phyloP scores from a whole-genome alignment of 2,329 filamentous ascomycete genomes.

The Pseudocercospora musae region DNA sequence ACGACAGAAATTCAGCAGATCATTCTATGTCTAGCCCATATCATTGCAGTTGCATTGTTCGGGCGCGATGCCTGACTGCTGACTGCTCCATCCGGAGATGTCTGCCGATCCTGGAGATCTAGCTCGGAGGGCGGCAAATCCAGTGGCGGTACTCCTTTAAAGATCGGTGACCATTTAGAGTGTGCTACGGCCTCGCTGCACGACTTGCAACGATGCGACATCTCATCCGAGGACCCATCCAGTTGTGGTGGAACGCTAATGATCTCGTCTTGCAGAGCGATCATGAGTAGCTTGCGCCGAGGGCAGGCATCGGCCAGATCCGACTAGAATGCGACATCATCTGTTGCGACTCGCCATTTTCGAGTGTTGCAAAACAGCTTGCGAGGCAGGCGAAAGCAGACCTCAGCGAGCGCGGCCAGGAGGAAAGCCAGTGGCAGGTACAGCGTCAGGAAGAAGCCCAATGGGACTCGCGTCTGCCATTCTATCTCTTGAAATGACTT shows the following conservation, averaged over 20 bases:
- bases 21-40: background rate
- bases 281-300: slow-evolving; percentile 12
- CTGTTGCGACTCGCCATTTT: slow-evolving; percentile 1
- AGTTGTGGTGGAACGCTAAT: slow-evolving; percentile 2
- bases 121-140: background rate
- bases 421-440: slow-evolving; percentile 14
- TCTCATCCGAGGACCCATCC: slow-evolving; percentile 8
- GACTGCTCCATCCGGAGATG: background rate
- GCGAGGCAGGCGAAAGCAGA: slow-evolving; percentile 17
- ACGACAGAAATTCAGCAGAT: background rate
- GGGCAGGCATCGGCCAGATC: slow-evolving; percentile 12
- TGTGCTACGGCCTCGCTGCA: background rate
- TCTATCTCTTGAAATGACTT: slow-evolving; percentile 8
- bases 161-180: background rate
- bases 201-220: background rate
- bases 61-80: background rate
- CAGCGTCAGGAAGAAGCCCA: slow-evolving; percentile 16
- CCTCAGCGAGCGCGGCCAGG: slow-evolving; percentile 10
- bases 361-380: slow-evolving; percentile 6
- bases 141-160: background rate
- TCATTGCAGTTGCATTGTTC: background rate
- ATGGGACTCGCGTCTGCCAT: slow-evolving; percentile 6
- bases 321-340: slow-evolving; percentile 11
- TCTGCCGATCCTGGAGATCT: background rate
- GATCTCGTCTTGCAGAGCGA: slow-evolving; percentile 17